A percentile compares a stretch with the other conserved stretches of the same genome.
These are phyloP conservation scores for Grigorovia transvaalensis DNA, from an alignment of 805 yeast species.

Conservation along the genomic window DNA sequence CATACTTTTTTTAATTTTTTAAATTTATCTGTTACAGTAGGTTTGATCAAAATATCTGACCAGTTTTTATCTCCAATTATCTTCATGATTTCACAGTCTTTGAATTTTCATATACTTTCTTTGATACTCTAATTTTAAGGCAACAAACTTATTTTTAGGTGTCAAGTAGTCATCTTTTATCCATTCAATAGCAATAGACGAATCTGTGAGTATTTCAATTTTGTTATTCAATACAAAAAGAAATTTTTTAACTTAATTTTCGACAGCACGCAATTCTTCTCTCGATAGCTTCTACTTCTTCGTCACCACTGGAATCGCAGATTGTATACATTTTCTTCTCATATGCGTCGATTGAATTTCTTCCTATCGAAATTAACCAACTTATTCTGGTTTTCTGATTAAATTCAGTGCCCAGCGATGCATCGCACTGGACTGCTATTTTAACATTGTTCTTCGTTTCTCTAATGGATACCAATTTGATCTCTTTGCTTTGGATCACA, in stretches of 20 bases:
- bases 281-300: slow-evolving; percentile 1
- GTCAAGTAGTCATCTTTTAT: background rate
- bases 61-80: background rate
- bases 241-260: background rate
- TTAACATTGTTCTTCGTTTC: background rate
- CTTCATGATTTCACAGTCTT: background rate
- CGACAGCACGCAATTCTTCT: background rate
- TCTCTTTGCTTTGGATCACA: background rate
- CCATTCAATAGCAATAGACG: background rate
- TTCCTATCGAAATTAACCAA: background rate
- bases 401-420: slow-evolving; percentile 2
- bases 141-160: background rate
- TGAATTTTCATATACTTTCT: background rate
- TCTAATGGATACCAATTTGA: background rate
- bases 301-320: slow-evolving; percentile 1
- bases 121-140: background rate
- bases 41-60: slow-evolving; percentile 1
- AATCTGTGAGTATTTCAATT: background rate
- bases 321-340: background rate
- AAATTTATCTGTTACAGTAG: background rate
- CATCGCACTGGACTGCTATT: background rate
- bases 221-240: background rate
- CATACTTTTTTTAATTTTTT: background rate
- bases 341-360: background rate
- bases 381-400: slow-evolving; percentile 1